Evolutionary conservation across 352 stramenopile species (phyloP), one percentile per base, ranked within the genome.

Genomic region (Phytopythium vexans): DNA sequence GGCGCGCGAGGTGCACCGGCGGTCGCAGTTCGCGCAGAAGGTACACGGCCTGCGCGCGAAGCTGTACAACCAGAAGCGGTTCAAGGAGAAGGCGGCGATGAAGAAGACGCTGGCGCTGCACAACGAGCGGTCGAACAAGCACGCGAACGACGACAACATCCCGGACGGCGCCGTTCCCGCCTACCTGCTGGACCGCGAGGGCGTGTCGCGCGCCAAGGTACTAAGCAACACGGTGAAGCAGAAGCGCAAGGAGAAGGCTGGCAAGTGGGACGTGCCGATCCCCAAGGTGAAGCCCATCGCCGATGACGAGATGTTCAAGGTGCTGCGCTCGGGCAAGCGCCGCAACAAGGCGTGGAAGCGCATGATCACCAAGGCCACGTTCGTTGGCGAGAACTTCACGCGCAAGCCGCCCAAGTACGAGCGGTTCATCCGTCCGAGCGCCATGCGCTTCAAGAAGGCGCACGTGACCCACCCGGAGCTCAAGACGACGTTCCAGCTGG

Each of bases 221-320:
- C 79, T 99, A 56, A 98, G 86, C 75, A 99, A 99, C 82, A 99
- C 97, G 33, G 96, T 99, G 21, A 99, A 99, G 77, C 98, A 99
- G 86, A 99, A 99, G 77, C 85, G 98, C 58, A 99, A 99, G 76
- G 98, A 99, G 82, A 99, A 99, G 80, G 98, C 98, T 15, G 98
- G 98, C 52, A 99, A 99, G 76, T 99, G 98, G 98, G 94, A 98
- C 60, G 98, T 99, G 41, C 97, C 97, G 15, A 98, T 99, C 66
- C 97, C 97, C 35, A 99, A 99, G 81, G 86, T 96, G 44, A 94
- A 94, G 74, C 97, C 98, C 5, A 97, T 99, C 59, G 96, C 97
- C n/a, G 98, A 99, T 80, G 96, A 99, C 70, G 98, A 99, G 79
- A 99, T 99, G 97, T 99, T 99, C 77, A 99, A 99, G 78, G 91